Conservation (phyloP, 129 eudicot species). For the Artemisia annua region DNA sequence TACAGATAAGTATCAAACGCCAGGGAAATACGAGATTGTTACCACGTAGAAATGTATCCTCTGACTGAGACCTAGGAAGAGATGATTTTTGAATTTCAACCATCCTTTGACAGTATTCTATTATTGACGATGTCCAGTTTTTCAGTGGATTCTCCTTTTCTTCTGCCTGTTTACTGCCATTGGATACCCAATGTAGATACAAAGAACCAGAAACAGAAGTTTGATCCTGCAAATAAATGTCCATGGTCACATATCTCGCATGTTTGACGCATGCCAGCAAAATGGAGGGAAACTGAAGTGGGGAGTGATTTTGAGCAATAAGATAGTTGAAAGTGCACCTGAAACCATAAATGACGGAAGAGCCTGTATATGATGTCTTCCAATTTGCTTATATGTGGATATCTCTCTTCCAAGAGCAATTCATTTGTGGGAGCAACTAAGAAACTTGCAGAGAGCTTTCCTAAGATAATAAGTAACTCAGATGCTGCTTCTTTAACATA, state of each 20-base stretch:
- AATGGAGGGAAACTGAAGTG: slow-evolving; percentile 8
- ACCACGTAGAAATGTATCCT: slow-evolving; percentile 58
- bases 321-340: slow-evolving; percentile 78
- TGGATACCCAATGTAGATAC: slow-evolving; percentile 39
- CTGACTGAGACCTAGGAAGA: slow-evolving; percentile 39
- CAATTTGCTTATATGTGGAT: slow-evolving; percentile 54
- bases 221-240: slow-evolving; percentile 58
- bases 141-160: slow-evolving; percentile 27
- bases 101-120: slow-evolving; percentile 47
- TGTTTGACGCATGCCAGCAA: slow-evolving; percentile 19
- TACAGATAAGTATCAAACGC: no score
- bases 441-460: slow-evolving; percentile 41
- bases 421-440: slow-evolving; percentile 41
- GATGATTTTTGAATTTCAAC: slow-evolving; percentile 47
- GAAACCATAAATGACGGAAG: slow-evolving; percentile 70
- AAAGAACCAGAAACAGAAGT: slow-evolving; percentile 35
- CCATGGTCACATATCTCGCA: slow-evolving; percentile 10
- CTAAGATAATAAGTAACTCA: slow-evolving; percentile 56
- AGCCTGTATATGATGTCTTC: slow-evolving; percentile 60
- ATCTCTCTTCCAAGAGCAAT: slow-evolving; percentile 28
- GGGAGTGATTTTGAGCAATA: slow-evolving; percentile 15
- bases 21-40: not conserved
- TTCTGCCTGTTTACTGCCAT: slow-evolving; percentile 18
- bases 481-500: slow-evolving; percentile 76
- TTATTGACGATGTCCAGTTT: slow-evolving; percentile 52